Evolutionary conservation across 345 rosid species (phyloP).

Genomic region (Bruguiera parviflora): DNA sequence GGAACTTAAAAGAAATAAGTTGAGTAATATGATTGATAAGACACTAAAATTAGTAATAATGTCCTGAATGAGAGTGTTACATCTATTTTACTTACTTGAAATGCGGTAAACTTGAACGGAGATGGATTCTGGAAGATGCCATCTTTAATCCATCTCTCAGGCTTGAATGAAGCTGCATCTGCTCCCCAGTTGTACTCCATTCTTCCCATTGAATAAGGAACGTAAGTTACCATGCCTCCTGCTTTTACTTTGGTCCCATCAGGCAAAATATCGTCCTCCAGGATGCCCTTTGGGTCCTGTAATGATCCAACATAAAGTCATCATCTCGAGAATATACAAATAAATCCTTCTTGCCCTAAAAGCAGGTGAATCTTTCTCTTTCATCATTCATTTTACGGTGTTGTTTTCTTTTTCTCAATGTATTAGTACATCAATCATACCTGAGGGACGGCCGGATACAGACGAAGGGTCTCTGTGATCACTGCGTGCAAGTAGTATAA

Average conservation of each 20-base stretch:
- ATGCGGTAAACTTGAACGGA: conserved; percentile 93
- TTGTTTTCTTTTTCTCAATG: background rate
- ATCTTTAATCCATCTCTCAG: conserved; percentile 93
- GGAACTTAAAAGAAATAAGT: too few relatives aligned
- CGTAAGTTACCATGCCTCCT: conserved; percentile 97
- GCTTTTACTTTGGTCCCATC: conserved; percentile 91
- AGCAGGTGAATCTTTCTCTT: background rate
- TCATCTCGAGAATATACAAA: too few relatives aligned
- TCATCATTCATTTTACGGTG: background rate
- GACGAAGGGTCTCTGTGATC: conserved; percentile 78
- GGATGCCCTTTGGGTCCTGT: conserved; percentile 84
- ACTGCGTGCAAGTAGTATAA: conserved; percentile 82
- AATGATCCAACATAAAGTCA: conserved; percentile 1
- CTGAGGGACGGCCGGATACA: conserved; percentile 97
- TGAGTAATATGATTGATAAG: too few relatives aligned
- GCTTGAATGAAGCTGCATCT: conserved; percentile 75
- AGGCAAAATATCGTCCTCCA: conserved; percentile 76
- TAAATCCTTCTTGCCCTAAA: too few relatives aligned
- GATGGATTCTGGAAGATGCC: conserved; percentile 81
- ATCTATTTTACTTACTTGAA: conserved; percentile 51
- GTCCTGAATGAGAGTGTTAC: background rate
- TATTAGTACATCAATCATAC: conserved; percentile 18
- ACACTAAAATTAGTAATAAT: background rate
- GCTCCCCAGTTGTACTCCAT: conserved; percentile 94
- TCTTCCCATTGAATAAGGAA: conserved; percentile 97